Conservation (phyloP, 192 early-diverging fungal species). For the Coemansia sp. region DNA sequence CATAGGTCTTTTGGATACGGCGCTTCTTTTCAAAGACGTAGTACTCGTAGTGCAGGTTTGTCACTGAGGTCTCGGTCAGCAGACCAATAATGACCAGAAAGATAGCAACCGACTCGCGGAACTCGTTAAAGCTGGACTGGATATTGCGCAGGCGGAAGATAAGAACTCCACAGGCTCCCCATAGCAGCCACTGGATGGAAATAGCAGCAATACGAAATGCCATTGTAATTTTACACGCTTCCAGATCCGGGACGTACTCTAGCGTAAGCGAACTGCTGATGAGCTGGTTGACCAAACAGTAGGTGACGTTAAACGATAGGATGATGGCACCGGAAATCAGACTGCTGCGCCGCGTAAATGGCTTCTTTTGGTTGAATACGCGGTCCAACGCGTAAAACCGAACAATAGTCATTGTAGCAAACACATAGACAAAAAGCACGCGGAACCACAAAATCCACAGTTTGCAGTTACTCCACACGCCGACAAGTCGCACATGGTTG, state of each 20-base stretch:
- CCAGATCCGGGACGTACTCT: constrained; percentile 4
- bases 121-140: constrained; percentile 53
- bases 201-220: constrained; percentile 29
- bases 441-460: constrained; percentile 48
- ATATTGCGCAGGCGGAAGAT: constrained; percentile 14
- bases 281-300: constrained; percentile 19
- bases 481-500: constrained; percentile 23
- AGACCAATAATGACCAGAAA: constrained; percentile 30
- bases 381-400: constrained; percentile 46
- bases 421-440: constrained; percentile 27
- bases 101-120: constrained; percentile 39
- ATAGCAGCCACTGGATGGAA: constrained; percentile 36
- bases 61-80: constrained; percentile 36
- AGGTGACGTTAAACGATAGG: constrained; percentile 18
- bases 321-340: constrained; percentile 11
- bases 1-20: constrained; percentile 38
- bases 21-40: constrained; percentile 28
- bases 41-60: constrained; percentile 26
- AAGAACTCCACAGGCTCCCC: constrained; percentile 30
- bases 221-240: constrained; percentile 23
- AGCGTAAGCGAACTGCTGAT: constrained; percentile 13
- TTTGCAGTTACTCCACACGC: constrained; percentile 27
- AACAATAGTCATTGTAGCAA: constrained; percentile 29
- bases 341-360: constrained; percentile 19
- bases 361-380: not conserved